A percentile compares a stretch with the other conserved stretches of the same genome.
Conservation (phyloP, 352 stramenopile species). For the Pythium myriotylum region DNA sequence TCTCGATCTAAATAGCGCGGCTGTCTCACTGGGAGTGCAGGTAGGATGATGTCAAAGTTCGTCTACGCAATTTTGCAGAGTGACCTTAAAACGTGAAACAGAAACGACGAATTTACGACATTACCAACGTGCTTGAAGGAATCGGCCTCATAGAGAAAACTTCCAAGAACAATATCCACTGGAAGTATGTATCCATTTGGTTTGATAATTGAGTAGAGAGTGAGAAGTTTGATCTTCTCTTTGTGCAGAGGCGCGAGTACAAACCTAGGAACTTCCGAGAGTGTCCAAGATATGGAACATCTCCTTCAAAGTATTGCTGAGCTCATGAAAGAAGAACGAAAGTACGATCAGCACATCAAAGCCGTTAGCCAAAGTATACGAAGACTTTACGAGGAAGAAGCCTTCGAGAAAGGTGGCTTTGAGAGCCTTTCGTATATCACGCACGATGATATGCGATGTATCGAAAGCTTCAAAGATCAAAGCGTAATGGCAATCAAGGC, state of each 20-base stretch:
- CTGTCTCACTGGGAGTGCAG: constrained; percentile 77
- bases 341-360: constrained; percentile 86
- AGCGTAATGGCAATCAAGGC: constrained; percentile 95
- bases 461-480: constrained; percentile 86
- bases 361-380: constrained; percentile 81
- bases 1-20: constrained; percentile 95
- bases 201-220: not conserved
- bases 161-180: constrained; percentile 98
- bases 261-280: constrained; percentile 45
- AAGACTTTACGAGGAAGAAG: constrained; percentile 82
- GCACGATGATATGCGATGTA: constrained; percentile 85
- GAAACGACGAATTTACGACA: constrained; percentile 99
- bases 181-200: constrained; percentile 76
- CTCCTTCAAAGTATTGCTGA: constrained; percentile 79
- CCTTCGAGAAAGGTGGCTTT: constrained; percentile 72
- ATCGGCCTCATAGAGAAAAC: constrained; percentile 98
- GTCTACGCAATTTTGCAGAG: not conserved
- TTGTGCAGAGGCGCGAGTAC: constrained; percentile 60
- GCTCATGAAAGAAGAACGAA: constrained; percentile 80
- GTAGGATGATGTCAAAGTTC: constrained; percentile 27
- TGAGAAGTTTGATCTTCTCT: not conserved
- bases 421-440: constrained; percentile 87
- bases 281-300: constrained; percentile 69
- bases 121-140: constrained; percentile 98
- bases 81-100: constrained; percentile 21